Evolutionary conservation across 1,284 basidiomycete species (phyloP), one percentile per base, ranked within the genome.

Genomic region (Cryptococcus sp.): DNA sequence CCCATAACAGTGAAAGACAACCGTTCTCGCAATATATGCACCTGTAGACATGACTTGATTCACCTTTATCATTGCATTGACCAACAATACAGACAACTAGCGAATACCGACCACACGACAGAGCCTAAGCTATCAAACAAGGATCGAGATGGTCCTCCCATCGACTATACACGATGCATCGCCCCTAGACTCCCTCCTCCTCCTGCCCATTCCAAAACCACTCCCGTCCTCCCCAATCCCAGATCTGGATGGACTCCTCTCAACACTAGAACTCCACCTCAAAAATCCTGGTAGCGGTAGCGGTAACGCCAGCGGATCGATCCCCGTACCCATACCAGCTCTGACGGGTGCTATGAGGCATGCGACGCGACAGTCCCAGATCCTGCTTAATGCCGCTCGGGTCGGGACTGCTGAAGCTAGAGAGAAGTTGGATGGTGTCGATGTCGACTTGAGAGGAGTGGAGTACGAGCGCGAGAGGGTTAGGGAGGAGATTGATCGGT

Each of bases 391-490:
- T 56, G 70, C 73, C 17, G 66, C 68, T 1, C 54, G 75, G 5
- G 45, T 60, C 0, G 65, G 63, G 3, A 64, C 65, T 0, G 66
- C 72, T 1, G 60, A 72, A 23, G 70, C 68, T 35, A 57, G 75
- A 17, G 63, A 58, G 10, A 56, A 56, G 46, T 56, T 77, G 22
- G 74, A 77, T 56, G 50, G 53, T 17, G 67, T 63, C 2, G 75
- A 76, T 56, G 71, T 70, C 8, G 64, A 61, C 13, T 56, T 76
- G 23, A 49, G 72, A 17, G 69, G 66, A 23, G 69, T 69, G 19
- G 70, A 72, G 57, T 77, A 77, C 54, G 75, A 77, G 64, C 54
- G 70, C 17, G 68, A 69, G 10, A 59, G 70, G 45, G 69, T 76
- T 8, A 62, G 66, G 39, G 70, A 73, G 54, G 74, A 75, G 66